These are phyloP conservation scores for Tagetes patula DNA, from an alignment of 129 eudicot species.

Conservation along the genomic window DNA sequence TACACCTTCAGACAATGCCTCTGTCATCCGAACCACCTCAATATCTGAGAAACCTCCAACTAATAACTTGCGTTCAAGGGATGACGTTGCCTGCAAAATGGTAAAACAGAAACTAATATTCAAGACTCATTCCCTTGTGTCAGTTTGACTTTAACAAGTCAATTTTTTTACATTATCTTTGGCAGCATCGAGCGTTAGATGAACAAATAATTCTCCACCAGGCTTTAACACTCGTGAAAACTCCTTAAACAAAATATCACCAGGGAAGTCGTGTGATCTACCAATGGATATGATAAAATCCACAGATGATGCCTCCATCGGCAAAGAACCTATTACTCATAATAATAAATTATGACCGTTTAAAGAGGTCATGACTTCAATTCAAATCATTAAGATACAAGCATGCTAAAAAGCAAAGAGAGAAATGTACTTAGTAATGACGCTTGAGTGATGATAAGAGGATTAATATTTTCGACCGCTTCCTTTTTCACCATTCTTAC, in stretches of 20 bases:
- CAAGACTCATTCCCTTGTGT: not conserved
- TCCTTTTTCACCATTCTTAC: conserved; percentile 44
- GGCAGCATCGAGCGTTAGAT: conserved; percentile 22
- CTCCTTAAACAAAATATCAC: conserved; percentile 44
- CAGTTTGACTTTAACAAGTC: not conserved
- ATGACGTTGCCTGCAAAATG: conserved; percentile 46
- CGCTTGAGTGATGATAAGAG: conserved; percentile 63
- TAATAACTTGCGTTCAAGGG: conserved; percentile 55
- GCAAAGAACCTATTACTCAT: conserved; percentile 44
- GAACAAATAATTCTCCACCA: conserved; percentile 55
- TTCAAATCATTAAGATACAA: not conserved
- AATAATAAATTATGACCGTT: not conserved
- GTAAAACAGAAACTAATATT: conserved; percentile 7
- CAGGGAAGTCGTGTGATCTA: conserved; percentile 52
- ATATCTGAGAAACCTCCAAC: conserved; percentile 66
- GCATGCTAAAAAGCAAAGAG: not conserved
- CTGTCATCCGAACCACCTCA: conserved; percentile 30
- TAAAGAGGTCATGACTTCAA: not conserved
- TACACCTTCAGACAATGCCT: conserved; percentile 32
- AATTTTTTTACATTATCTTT: conserved; percentile 33
- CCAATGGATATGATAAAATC: conserved; percentile 49
- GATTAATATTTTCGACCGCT: conserved; percentile 39
- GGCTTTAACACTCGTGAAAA: conserved; percentile 63
- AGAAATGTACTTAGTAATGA: conserved; percentile 46
- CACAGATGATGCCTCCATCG: conserved; percentile 53